Base-by-base conservation (phyloP, 148 eudicot species). In the Bassia scoparia region DNA sequence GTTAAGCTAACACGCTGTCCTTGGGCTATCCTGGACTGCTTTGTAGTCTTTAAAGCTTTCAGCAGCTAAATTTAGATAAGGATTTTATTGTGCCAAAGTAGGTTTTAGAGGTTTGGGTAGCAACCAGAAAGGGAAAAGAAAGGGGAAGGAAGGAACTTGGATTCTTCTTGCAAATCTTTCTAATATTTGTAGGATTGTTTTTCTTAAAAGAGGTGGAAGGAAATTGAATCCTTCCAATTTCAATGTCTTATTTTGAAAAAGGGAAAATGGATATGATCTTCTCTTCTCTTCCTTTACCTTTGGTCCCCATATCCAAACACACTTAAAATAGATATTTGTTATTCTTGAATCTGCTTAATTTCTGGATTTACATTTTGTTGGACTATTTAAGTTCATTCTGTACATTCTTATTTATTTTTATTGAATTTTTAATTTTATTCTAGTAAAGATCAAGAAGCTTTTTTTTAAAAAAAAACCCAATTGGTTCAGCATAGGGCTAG, bases 21-120 rank as follows among this genome's bases (percentile, higher is more conserved):
- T 9, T 0, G 13, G 17, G 38, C 41, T 5, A 38, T 65, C 49
- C 13, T 35, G 18, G 41, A 31, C n/a, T 55, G 15, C 30, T 52
- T 33, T 16, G 56, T 21, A 46, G 35, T 50, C 34, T 35, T 37
- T 77, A 2, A 41, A 52, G 23, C 61, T 43, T 70, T 12, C 0
- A 56, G 46, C 38, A 62, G 49, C 35, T 37, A 16, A 18, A 38
- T 30, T 15, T 21, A 54, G 17, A 71, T 61, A 23, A 70, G 62
- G 69, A 15, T 18, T 35, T 18, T 7, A 20, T 77, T 64, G 43
- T 50, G 31, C 70, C 64, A 18, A 63, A 41, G 31, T 66, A 24
- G 53, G 11, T 7, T 34, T 48, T 50, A 24, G 35, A 34, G 65
- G 17, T 52, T 37, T 18, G 18, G 18, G 15, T 34, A 27, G 16